Evolutionary conservation across 148 eudicot species (phyloP).

Genomic region (Bassia scoparia): DNA sequence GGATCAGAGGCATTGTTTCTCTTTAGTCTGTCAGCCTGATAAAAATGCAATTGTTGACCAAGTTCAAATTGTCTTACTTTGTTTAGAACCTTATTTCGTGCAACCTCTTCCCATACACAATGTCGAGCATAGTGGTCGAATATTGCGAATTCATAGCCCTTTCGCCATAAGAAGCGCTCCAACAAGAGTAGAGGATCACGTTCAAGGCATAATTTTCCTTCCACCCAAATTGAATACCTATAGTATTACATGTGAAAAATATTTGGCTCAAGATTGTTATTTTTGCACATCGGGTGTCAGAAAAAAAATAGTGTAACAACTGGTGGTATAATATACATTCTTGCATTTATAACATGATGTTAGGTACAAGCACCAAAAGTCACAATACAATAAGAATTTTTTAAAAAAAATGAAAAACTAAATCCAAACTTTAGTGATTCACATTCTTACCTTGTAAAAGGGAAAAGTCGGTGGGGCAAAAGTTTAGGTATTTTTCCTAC

Average conservation of each 20-base stretch:
- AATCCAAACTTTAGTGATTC: neutral
- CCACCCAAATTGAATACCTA: constrained; percentile 97
- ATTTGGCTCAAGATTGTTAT: neutral
- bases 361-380: no score
- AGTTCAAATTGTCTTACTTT: constrained; percentile 79
- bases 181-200: constrained; percentile 82
- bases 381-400: no score
- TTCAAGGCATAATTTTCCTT: constrained; percentile 88
- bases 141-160: constrained; percentile 85
- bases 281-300: no score
- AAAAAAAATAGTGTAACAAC: no score
- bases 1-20: constrained; percentile 80
- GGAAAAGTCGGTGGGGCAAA: constrained; percentile 81
- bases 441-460: constrained; percentile 74
- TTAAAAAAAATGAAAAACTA: no score
- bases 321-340: no score
- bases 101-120: constrained; percentile 96
- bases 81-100: constrained; percentile 92
- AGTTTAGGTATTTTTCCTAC: constrained; percentile 94
- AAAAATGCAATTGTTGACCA: constrained; percentile 86
- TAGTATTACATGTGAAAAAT: neutral
- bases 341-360: no score
- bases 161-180: constrained; percentile 86
- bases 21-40: constrained; percentile 88
- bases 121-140: constrained; percentile 98